These are phyloP conservation scores for Apiotrichum siamense DNA, from an alignment of 1,284 basidiomycete genomes.

Conservation along the genomic window DNA sequence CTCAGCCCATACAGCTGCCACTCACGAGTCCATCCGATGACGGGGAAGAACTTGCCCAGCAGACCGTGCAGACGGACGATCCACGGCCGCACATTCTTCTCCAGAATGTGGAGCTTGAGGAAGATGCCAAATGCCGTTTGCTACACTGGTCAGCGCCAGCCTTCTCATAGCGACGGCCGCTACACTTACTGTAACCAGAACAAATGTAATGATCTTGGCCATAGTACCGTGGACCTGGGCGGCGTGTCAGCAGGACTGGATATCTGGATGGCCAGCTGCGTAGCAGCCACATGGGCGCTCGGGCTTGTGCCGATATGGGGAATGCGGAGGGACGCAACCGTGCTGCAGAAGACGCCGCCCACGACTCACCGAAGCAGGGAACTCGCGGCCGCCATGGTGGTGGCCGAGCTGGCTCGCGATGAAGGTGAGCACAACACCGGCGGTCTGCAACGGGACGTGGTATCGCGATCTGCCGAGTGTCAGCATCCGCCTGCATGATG, in stretches of 20 bases:
- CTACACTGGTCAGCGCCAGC: slow-evolving; percentile 9
- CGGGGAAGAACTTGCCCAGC: slow-evolving; percentile 76
- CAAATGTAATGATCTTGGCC: slow-evolving; percentile 62
- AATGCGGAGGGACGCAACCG: neutral
- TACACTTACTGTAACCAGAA: slow-evolving; percentile 53
- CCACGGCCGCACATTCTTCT: slow-evolving; percentile 66
- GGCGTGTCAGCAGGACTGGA: no score
- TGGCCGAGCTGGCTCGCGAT: slow-evolving; percentile 72
- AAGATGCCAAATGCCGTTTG: slow-evolving; percentile 78
- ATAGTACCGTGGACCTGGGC: slow-evolving; percentile 59
- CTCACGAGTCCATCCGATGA: slow-evolving; percentile 82
- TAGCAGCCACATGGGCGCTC: no score
- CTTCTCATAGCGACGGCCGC: neutral
- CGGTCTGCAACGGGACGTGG: slow-evolving; percentile 76
- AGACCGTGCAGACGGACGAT: slow-evolving; percentile 69
- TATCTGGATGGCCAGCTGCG: no score
- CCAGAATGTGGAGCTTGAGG: slow-evolving; percentile 86
- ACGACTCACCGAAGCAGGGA: slow-evolving; percentile 55
- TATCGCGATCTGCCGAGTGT: slow-evolving; percentile 53
- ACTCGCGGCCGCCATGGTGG: slow-evolving; percentile 68
- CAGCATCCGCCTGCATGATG: neutral
- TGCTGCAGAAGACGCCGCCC: neutral
- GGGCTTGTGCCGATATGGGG: neutral
- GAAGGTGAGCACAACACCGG: slow-evolving; percentile 62
- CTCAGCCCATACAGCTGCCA: slow-evolving; percentile 45